These are phyloP conservation scores for Penicillium crystallinum DNA, from an alignment of 495 filamentous ascomycete genomes.

Conservation along the genomic window DNA sequence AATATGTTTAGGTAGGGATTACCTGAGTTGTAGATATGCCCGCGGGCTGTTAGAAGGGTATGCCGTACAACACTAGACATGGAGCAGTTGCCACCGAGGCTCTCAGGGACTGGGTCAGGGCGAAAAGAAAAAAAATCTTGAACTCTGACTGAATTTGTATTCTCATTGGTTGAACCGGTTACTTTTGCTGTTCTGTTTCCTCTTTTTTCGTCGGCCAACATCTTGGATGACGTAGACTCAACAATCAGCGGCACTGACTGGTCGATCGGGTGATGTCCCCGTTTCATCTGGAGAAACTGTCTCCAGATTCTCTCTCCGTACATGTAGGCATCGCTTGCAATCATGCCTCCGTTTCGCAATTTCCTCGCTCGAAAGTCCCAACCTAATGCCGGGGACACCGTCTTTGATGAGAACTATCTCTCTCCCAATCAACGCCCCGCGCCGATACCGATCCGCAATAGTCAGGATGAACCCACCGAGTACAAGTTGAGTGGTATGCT, in stretches of 20 bases:
- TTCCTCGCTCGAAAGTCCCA: constrained; percentile 60
- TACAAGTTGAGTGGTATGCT: constrained; percentile 78
- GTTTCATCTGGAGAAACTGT: not conserved
- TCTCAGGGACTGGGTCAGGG: not conserved
- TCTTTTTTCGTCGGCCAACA: not conserved
- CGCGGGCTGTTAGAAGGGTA: too few relatives aligned
- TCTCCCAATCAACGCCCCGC: constrained; percentile 37
- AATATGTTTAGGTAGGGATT: too few relatives aligned
- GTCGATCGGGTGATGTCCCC: not conserved
- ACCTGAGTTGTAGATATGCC: too few relatives aligned
- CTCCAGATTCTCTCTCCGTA: not conserved
- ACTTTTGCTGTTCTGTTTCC: not conserved
- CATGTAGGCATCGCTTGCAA: too few relatives aligned
- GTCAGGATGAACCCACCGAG: constrained; percentile 57
- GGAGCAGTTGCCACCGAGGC: too few relatives aligned
- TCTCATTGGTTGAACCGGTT: not conserved
- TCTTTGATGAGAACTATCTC: constrained; percentile 44
- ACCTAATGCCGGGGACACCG: constrained; percentile 35
- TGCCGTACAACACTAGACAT: too few relatives aligned
- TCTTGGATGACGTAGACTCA: not conserved
- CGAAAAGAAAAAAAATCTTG: not conserved
- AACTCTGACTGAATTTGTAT: not conserved
- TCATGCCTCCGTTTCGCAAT: constrained; percentile 70
- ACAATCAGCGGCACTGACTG: not conserved
- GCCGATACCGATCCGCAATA: constrained; percentile 57